Percentiles rank a stretch among this genome's conserved stretches.
Conservation (phyloP, 164 flowering plant species). For the Taxillus chinensis region DNA sequence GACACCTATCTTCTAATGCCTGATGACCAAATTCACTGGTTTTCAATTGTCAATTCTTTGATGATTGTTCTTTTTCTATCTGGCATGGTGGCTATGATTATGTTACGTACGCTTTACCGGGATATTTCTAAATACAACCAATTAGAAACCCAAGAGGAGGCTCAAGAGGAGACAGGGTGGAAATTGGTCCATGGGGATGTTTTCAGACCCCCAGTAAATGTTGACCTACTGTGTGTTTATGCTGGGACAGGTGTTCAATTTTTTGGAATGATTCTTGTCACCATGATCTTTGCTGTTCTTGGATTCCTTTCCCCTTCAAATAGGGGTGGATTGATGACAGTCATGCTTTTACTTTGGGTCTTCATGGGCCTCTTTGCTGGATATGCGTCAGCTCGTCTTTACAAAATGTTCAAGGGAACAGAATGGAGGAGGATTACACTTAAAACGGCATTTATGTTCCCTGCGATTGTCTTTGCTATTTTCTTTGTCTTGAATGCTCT, state of each 20-base stretch:
- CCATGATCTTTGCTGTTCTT: slow-evolving; percentile 77
- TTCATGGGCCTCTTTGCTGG: slow-evolving; percentile 94
- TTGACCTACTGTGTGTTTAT: slow-evolving; percentile 75
- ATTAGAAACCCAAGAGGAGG: slow-evolving; percentile 88
- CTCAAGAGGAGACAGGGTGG: slow-evolving; percentile 95
- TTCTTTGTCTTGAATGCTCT: slow-evolving; percentile 77
- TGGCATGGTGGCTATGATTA: slow-evolving; percentile 91
- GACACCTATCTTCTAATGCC: slow-evolving; percentile 83
- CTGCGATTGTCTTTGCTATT: slow-evolving; percentile 44
- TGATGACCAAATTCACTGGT: slow-evolving; percentile 88
- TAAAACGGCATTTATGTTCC: slow-evolving; percentile 72
- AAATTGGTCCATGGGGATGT: slow-evolving; percentile 92
- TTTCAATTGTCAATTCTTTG: slow-evolving; percentile 78
- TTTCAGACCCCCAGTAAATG: slow-evolving; percentile 68
- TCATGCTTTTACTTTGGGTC: slow-evolving; percentile 82
- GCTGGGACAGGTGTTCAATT: slow-evolving; percentile 92
- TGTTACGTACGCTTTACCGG: slow-evolving; percentile 79
- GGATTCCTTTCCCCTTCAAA: slow-evolving; percentile 88
- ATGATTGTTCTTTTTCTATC: slow-evolving; percentile 90
- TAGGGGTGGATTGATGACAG: slow-evolving; percentile 84
- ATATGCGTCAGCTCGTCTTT: slow-evolving; percentile 68
- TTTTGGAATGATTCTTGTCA: slow-evolving; percentile 76
- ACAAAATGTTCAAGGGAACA: slow-evolving; percentile 83
- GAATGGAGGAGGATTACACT: slow-evolving; percentile 80
- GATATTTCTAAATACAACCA: slow-evolving; percentile 89